Conservation (phyloP, 495 filamentous ascomycete genomes). For the Amniculicola lignicola region DNA sequence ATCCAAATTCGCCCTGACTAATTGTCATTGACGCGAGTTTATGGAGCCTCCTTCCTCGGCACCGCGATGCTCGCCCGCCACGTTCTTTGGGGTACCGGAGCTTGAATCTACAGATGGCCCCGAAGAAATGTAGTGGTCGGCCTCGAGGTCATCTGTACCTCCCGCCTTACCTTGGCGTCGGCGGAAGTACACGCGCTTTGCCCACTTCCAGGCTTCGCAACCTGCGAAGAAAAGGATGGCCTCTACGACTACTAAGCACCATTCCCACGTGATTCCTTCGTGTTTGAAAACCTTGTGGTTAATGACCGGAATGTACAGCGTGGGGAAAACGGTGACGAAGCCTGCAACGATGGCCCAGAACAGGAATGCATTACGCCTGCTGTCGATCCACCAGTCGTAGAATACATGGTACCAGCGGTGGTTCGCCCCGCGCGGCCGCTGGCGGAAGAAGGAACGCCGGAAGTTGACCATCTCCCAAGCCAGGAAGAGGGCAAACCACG, state of each 20-base stretch:
- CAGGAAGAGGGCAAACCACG: constrained; percentile 61
- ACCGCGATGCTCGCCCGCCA: background rate
- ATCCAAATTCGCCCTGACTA: no score
- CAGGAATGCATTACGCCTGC: constrained; percentile 58
- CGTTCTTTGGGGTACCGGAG: background rate
- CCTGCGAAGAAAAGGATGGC: constrained; percentile 5
- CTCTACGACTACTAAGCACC: constrained; percentile 8
- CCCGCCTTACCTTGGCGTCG: background rate
- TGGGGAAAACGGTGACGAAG: constrained; percentile 59
- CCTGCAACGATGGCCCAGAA: constrained; percentile 67
- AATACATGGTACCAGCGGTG: constrained; percentile 7
- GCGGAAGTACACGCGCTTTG: constrained; percentile 4
- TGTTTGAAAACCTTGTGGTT: constrained; percentile 69
- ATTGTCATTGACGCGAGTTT: background rate
- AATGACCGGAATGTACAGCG: constrained; percentile 65
- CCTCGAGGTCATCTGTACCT: constrained; percentile 2
- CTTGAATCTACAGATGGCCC: background rate
- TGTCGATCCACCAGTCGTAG: constrained; percentile 5
- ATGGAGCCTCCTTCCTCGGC: background rate
- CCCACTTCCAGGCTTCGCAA: constrained; percentile 13
- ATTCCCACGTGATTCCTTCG: constrained; percentile 47
- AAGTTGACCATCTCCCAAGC: constrained; percentile 43
- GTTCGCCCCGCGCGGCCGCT: background rate
- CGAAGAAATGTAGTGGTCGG: background rate
- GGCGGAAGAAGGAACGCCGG: constrained; percentile 16